A percentile compares a stretch with the other conserved stretches of the same genome.
phyloP scores from a whole-genome alignment of 1,284 basidiomycete genomes.

The Farysia itapuensis region DNA sequence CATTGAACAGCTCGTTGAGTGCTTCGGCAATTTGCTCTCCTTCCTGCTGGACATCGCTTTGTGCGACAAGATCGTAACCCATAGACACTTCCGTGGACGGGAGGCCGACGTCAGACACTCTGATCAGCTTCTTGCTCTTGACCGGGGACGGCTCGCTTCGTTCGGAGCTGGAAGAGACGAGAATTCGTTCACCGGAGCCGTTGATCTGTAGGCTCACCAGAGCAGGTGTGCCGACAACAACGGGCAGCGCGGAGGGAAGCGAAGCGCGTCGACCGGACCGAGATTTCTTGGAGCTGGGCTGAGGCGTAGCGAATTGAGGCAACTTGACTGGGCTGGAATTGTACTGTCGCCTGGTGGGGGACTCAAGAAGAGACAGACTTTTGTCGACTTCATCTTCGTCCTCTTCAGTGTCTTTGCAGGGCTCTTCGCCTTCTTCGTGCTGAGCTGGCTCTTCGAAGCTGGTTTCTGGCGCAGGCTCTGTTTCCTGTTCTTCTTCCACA shows the following conservation, averaged over 20 bases:
- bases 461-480: neutral
- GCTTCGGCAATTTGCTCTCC: conserved; percentile 15
- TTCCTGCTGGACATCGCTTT: conserved; percentile 4
- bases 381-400: conserved; percentile 39
- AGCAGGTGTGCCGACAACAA: conserved; percentile 18
- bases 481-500: neutral
- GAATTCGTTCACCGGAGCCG: conserved; percentile 16
- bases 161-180: conserved; percentile 6
- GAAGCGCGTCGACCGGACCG: conserved; percentile 18
- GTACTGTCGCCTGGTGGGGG: conserved; percentile 8
- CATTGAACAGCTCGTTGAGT: conserved; percentile 25
- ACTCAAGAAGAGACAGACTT: conserved; percentile 19
- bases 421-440: conserved; percentile 1
- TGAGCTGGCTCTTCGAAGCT: no score
- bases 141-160: conserved; percentile 6
- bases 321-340: conserved; percentile 28
- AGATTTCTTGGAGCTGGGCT: conserved; percentile 10
- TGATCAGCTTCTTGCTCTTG: conserved; percentile 13
- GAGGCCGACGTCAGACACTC: conserved; percentile 27
- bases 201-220: conserved; percentile 29
- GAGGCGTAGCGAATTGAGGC: conserved; percentile 24
- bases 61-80: conserved; percentile 22
- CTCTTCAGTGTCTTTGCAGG: conserved; percentile 12
- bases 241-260: conserved; percentile 15
- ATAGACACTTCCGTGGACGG: conserved; percentile 25